Base-by-base conservation (phyloP, 306 rosid species). In the Cyamopsis tetragonoloba region DNA sequence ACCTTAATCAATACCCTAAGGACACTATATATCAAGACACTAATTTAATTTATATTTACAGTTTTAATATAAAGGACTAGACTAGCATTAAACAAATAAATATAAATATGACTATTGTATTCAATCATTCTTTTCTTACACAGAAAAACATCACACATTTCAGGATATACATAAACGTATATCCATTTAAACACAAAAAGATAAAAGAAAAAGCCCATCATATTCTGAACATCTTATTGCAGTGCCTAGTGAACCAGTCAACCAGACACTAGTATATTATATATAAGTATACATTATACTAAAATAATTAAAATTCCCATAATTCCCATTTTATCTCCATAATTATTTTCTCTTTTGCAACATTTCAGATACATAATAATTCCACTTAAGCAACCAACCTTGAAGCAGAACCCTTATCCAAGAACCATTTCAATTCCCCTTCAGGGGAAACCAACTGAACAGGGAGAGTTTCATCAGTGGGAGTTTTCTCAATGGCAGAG, bases 361-460 rank as follows among this genome's bases (percentile, higher is more conserved):
- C n/a, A n/a, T n/a, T n/a, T n/a, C n/a, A n/a, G n/a, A n/a, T n/a
- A n/a, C n/a, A n/a, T n/a, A n/a, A n/a, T n/a, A n/a, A n/a, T n/a
- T n/a, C n/a, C n/a, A n/a, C n/a, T n/a, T n/a, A n/a, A n/a, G n/a
- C n/a, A n/a, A n/a, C n/a, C n/a, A 88, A 79, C 86, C 73, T 91
- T 2, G 88, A 79, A 63, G 95, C 97, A 4, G 97, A 95, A 71
- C 64, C 86, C 54, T 84, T 86, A 64, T 91, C 97, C 61, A 91
- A 74, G 79, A 86, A 88, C 96, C 96, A 91, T 27, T 80, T 85
- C 56, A 91, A 60, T 23, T 74, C 87, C 5, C 86, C 96, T 35
- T 84, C 83, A 3, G 97, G 89, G 5, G 84, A 71, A 70, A 91
- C 86, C 79, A 51, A 35, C 22, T 77, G 77, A 63, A 79, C 86